Conservation (phyloP, 2,329 filamentous ascomycete genomes). For the Rutstroemia sp. region DNA sequence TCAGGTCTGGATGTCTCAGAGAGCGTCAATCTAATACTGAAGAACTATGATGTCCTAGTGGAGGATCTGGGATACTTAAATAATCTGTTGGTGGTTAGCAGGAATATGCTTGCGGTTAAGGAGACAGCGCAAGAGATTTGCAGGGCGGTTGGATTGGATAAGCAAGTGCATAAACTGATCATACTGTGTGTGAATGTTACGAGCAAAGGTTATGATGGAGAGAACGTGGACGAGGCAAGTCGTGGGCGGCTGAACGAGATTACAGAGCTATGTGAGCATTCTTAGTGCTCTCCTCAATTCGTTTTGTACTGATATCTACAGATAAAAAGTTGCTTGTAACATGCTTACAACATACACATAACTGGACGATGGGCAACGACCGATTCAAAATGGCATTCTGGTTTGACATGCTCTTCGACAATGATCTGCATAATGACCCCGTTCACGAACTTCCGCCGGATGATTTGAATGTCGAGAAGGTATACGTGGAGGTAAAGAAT, state of each 20-base stretch:
- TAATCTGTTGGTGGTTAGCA: conserved; percentile 59
- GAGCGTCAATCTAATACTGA: conserved; percentile 54
- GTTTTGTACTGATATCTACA: conserved; percentile 23
- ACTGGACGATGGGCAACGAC: conserved; percentile 63
- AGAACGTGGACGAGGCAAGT: conserved; percentile 50
- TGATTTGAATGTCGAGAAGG: conserved; percentile 47
- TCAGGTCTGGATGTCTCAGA: conserved; percentile 52
- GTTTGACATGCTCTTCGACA: conserved; percentile 59
- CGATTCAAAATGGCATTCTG: conserved; percentile 65
- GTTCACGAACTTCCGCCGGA: conserved; percentile 40
- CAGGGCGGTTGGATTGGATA: conserved; percentile 56
- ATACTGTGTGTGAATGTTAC: conserved; percentile 60
- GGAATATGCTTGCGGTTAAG: conserved; percentile 57
- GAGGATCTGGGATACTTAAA: conserved; percentile 57
- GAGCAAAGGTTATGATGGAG: conserved; percentile 59
- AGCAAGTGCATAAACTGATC: conserved; percentile 59
- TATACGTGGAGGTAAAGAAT: conserved; percentile 53
- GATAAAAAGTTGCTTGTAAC: conserved; percentile 62
- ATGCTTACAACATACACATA: conserved; percentile 58
- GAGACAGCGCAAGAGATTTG: conserved; percentile 60
- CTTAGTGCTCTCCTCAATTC: not conserved
- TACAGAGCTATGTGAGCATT: conserved; percentile 51
- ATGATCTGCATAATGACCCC: conserved; percentile 43
- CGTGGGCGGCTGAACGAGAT: conserved; percentile 53
- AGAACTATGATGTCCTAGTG: conserved; percentile 53